These are phyloP conservation scores for Coniosporium apollinis DNA, from an alignment of 495 filamentous ascomycete species.

Conservation along the genomic window DNA sequence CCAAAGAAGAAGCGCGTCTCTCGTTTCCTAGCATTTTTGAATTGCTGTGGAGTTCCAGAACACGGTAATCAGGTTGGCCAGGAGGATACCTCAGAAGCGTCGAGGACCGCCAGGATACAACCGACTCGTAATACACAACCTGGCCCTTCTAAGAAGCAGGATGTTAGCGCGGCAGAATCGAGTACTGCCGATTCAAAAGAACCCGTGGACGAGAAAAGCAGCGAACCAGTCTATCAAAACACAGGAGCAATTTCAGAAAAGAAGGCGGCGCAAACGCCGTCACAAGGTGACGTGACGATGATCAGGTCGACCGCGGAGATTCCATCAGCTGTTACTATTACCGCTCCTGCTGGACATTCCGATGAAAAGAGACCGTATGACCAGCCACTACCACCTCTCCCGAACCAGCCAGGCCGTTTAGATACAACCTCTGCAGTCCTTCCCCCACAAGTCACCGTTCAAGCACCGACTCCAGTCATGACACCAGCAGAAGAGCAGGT, in stretches of 20 bases:
- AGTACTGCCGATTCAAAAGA: conserved; percentile 42
- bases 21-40: conserved; percentile 54
- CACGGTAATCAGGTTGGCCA: conserved; percentile 42
- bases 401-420: conserved; percentile 7
- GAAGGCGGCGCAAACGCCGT: conserved; percentile 8
- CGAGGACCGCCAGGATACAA: conserved; percentile 44
- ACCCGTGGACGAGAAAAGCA: conserved; percentile 36
- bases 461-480: conserved; percentile 22
- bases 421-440: conserved; percentile 1
- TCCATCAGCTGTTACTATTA: conserved; percentile 6
- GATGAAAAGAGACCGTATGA: conserved; percentile 10
- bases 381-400: conserved; percentile 12
- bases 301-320: conserved; percentile 12
- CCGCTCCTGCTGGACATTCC: conserved; percentile 6
- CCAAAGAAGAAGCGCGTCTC: conserved; percentile 43
- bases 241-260: conserved; percentile 3
- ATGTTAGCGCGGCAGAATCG: conserved; percentile 32
- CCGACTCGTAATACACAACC: conserved; percentile 37
- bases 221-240: conserved; percentile 21
- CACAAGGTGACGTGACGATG: conserved; percentile 11
- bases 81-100: conserved; percentile 42
- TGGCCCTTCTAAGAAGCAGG: conserved; percentile 32
- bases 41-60: conserved; percentile 59
- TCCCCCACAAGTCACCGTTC: conserved; percentile 14
- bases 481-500: conserved; percentile 21